These are phyloP conservation scores for Ophiostoma ulmi DNA, from an alignment of 2,329 filamentous ascomycete genomes.

Conservation along the genomic window DNA sequence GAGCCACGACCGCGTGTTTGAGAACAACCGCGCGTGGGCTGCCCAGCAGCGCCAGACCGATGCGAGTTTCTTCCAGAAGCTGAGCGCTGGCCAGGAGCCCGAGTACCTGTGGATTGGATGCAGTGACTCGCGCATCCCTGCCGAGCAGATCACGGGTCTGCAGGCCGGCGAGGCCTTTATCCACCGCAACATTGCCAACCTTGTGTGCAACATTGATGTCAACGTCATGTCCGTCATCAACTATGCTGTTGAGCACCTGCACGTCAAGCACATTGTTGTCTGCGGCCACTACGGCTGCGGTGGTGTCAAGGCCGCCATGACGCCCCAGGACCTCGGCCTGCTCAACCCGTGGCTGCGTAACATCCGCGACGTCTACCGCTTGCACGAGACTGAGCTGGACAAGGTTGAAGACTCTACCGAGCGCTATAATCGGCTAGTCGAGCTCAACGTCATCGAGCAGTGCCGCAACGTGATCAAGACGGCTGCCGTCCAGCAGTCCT, in stretches of 20 bases:
- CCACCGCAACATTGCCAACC: conserved; percentile 92
- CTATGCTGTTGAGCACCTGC: conserved; percentile 75
- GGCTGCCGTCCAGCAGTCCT: conserved; percentile 69
- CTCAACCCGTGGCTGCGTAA: conserved; percentile 71
- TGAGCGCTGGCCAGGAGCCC: conserved; percentile 60
- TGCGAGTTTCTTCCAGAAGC: conserved; percentile 60
- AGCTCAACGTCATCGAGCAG: conserved; percentile 77
- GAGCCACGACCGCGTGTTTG: conserved; percentile 62
- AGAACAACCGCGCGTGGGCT: conserved; percentile 64
- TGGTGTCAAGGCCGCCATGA: conserved; percentile 49
- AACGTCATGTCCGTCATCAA: conserved; percentile 55
- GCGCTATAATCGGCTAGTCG: conserved; percentile 66
- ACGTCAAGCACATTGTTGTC: conserved; percentile 75
- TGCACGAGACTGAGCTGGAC: conserved; percentile 67
- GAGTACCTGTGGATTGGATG: conserved; percentile 87
- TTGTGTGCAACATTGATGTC: conserved; percentile 68
- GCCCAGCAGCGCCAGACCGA: conserved; percentile 53
- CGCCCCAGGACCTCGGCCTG: conserved; percentile 62
- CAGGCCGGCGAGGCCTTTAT: conserved; percentile 89
- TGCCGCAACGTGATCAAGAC: conserved; percentile 76
- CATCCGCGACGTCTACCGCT: conserved; percentile 67
- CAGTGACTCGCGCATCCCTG: conserved; percentile 85
- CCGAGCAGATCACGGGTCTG: conserved; percentile 77
- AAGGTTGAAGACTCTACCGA: conserved; percentile 53
- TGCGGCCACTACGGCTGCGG: conserved; percentile 71